A percentile compares a stretch with the other conserved stretches of the same genome.
Evolutionary conservation across 257 asterid genomes (phyloP).

Genomic region (Eucommia ulmoides): DNA sequence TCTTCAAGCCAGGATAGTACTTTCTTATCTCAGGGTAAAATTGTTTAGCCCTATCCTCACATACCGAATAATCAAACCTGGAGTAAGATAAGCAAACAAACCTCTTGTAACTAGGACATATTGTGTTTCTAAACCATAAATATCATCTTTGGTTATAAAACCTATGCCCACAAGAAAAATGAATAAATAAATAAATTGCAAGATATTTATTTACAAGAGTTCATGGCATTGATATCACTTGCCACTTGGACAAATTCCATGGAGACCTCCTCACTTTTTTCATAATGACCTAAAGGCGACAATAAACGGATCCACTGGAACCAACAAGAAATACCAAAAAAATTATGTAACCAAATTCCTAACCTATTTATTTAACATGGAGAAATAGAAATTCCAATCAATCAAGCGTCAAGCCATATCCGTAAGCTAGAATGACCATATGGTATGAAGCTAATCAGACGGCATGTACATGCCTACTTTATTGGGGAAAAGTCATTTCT

Average conservation of each 20-base stretch:
- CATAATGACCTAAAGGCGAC: too few relatives aligned
- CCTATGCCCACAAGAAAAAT: background rate
- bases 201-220: too few relatives aligned
- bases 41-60: slow-evolving; percentile 36
- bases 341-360: background rate
- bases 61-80: slow-evolving; percentile 73
- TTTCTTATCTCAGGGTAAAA: slow-evolving; percentile 67
- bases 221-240: too few relatives aligned
- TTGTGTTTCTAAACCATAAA: background rate
- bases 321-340: background rate
- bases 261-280: too few relatives aligned
- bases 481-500: too few relatives aligned
- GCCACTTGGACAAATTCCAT: too few relatives aligned
- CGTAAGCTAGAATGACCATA: background rate
- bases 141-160: slow-evolving; percentile 1
- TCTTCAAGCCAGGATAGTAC: slow-evolving; percentile 54
- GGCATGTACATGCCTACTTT: too few relatives aligned
- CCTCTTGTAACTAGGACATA: background rate
- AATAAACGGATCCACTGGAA: background rate
- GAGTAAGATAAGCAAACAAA: background rate
- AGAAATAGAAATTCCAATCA: background rate
- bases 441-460: background rate
- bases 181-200: background rate
- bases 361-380: background rate
- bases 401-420: background rate